A percentile compares a stretch with the other conserved stretches of the same genome.
These are phyloP conservation scores for Globisporangium parvum DNA, from an alignment of 352 stramenopile genomes.

Conservation along the genomic window DNA sequence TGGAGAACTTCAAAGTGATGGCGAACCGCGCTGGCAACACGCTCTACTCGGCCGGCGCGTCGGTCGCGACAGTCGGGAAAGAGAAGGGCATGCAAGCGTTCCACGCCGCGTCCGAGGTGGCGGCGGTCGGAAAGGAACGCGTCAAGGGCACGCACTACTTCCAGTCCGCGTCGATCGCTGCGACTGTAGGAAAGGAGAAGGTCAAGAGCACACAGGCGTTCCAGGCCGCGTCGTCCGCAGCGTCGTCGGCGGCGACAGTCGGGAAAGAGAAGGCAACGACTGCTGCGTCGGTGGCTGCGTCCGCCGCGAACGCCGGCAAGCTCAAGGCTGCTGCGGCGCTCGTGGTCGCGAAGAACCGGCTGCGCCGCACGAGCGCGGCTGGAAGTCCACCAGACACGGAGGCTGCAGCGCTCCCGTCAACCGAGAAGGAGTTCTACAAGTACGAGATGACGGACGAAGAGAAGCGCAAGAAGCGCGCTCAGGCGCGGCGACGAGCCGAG, in stretches of 20 bases:
- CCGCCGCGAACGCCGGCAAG: constrained; percentile 39
- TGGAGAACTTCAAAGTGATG: constrained; percentile 71
- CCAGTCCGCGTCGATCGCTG: constrained; percentile 44
- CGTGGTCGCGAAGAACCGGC: constrained; percentile 54
- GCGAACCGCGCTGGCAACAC: constrained; percentile 70
- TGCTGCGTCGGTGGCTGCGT: constrained; percentile 35
- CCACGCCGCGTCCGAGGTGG: constrained; percentile 22
- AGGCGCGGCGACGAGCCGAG: constrained; percentile 52
- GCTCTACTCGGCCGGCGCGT: constrained; percentile 53
- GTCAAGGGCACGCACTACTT: constrained; percentile 54
- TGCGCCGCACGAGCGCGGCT: constrained; percentile 24
- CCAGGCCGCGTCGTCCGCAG: constrained; percentile 30
- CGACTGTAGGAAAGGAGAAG: constrained; percentile 36
- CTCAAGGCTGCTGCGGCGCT: constrained; percentile 47
- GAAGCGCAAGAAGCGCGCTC: constrained; percentile 61
- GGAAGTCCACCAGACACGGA: constrained; percentile 14
- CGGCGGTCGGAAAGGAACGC: constrained; percentile 18
- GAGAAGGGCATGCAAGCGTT: constrained; percentile 36
- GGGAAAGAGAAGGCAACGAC: constrained; percentile 50
- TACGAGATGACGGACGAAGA: constrained; percentile 81
- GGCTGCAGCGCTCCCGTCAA: constrained; percentile 26
- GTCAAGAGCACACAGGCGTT: constrained; percentile 51
- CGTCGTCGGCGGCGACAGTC: constrained; percentile 37
- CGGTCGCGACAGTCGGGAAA: constrained; percentile 34
- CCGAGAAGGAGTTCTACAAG: constrained; percentile 71